Evolutionary conservation across 305 asterid genomes (phyloP).

Genomic region (Rubia tinctorum): DNA sequence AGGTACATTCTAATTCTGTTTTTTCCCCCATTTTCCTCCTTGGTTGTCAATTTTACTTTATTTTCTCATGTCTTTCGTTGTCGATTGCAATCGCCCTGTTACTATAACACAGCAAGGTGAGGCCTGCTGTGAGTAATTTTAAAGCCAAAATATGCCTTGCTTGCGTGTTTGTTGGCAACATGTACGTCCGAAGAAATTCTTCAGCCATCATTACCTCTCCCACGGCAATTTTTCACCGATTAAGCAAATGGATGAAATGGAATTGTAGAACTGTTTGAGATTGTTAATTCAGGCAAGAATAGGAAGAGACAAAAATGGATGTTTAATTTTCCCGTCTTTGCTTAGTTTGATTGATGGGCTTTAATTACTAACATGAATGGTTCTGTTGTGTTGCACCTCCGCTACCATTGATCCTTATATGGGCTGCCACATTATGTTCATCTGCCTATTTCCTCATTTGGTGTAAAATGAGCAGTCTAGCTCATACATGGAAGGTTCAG

Average conservation of each 20-base stretch:
- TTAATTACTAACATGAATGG: not conserved
- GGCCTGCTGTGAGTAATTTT: not conserved
- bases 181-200: not conserved
- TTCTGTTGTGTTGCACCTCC: not conserved
- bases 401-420: not conserved
- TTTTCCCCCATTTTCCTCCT: not conserved
- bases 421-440: not conserved
- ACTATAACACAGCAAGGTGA: not conserved
- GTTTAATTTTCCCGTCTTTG: not conserved
- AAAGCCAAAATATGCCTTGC: not conserved
- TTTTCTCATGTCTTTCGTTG: not conserved
- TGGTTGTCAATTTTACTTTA: not conserved
- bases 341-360: not conserved
- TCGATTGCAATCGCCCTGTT: not conserved
- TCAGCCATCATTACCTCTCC: not conserved
- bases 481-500: not conserved
- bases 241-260: not conserved
- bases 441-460: not conserved
- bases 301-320: not conserved
- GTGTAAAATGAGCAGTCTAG: not conserved
- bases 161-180: not conserved
- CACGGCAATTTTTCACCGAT: not conserved
- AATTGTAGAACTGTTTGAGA: not conserved
- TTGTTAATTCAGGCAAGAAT: not conserved
- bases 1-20: conserved; percentile 43